Percentiles rank a stretch among this genome's conserved stretches.
phyloP scores from a whole-genome alignment of 768 basidiomycete species.

The Rhizopogon rudus region DNA sequence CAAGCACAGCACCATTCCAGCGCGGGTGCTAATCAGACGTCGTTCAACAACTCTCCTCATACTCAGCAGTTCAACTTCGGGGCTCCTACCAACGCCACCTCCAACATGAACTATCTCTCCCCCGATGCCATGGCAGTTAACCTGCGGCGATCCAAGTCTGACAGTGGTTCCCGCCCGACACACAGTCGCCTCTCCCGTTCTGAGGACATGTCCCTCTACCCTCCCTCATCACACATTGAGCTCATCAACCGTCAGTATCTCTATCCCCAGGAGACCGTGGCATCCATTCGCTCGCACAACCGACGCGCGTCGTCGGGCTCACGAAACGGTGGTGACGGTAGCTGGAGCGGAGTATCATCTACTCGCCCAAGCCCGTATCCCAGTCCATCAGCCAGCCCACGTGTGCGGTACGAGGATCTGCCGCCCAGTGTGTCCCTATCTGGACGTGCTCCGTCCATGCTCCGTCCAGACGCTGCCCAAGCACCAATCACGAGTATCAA shows the following conservation, averaged over 20 bases:
- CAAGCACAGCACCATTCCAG: conserved; percentile 22
- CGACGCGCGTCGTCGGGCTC: conserved; percentile 40
- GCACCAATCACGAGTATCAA: conserved; percentile 2
- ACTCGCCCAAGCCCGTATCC: conserved; percentile 59
- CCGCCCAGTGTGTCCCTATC: conserved; percentile 29
- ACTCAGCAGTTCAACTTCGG: conserved; percentile 33
- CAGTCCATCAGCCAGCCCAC: conserved; percentile 61
- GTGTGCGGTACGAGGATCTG: conserved; percentile 48
- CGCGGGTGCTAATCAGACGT: conserved; percentile 17
- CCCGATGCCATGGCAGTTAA: conserved; percentile 23
- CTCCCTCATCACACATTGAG: conserved; percentile 35
- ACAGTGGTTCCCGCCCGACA: conserved; percentile 32
- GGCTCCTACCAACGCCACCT: conserved; percentile 14
- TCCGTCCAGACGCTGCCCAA: conserved; percentile 7
- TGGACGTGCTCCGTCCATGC: conserved; percentile 12
- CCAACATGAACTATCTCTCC: conserved; percentile 38
- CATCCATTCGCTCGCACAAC: conserved; percentile 35
- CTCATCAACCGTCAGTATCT: conserved; percentile 41
- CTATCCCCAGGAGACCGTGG: conserved; percentile 33
- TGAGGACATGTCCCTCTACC: conserved; percentile 48
- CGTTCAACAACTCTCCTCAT: conserved; percentile 22
- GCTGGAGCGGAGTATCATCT: conserved; percentile 31
- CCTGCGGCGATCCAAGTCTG: conserved; percentile 50
- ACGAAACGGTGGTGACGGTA: conserved; percentile 18
- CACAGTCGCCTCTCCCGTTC: conserved; percentile 53